Conservation (phyloP, 2,329 filamentous ascomycete species). For the Talaromyces amestolkiae region DNA sequence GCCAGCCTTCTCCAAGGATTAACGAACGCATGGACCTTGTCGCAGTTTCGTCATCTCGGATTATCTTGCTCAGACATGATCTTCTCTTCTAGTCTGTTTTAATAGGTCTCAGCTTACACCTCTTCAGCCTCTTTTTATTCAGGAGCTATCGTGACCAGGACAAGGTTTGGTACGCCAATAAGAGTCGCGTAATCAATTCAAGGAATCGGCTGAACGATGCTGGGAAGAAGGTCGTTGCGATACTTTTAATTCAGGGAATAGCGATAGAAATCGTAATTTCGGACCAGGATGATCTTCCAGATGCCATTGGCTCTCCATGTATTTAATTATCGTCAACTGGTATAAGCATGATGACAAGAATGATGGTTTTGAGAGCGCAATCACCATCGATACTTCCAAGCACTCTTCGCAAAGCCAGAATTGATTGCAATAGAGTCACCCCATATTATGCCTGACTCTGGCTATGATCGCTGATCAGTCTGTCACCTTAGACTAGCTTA, state of each 20-base stretch:
- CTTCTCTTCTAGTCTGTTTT: background rate
- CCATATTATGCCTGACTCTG: background rate
- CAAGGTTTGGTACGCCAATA: conserved; percentile 1
- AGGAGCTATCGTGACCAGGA: background rate
- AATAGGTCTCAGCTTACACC: background rate
- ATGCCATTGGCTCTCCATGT: background rate
- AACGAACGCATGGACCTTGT: conserved; percentile 5
- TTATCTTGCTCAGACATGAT: conserved; percentile 2
- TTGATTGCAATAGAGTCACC: background rate
- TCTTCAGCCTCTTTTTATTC: background rate
- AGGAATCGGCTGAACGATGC: background rate
- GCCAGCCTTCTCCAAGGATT: background rate
- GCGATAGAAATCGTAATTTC: background rate
- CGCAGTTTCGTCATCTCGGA: conserved; percentile 5
- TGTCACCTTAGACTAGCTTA: background rate
- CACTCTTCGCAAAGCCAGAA: background rate
- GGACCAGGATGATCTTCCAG: background rate
- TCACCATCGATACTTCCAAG: background rate
- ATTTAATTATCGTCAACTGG: too few species aligned
- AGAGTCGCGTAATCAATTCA: background rate
- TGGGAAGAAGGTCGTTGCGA: conserved; percentile 13
- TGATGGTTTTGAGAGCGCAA: background rate
- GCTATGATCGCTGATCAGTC: background rate
- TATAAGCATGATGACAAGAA: background rate
- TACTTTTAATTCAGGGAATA: background rate